A percentile compares a stretch with the other conserved stretches of the same genome.
These are phyloP conservation scores for Fagopyrum tataricum DNA, from an alignment of 148 eudicot genomes.

Conservation along the genomic window DNA sequence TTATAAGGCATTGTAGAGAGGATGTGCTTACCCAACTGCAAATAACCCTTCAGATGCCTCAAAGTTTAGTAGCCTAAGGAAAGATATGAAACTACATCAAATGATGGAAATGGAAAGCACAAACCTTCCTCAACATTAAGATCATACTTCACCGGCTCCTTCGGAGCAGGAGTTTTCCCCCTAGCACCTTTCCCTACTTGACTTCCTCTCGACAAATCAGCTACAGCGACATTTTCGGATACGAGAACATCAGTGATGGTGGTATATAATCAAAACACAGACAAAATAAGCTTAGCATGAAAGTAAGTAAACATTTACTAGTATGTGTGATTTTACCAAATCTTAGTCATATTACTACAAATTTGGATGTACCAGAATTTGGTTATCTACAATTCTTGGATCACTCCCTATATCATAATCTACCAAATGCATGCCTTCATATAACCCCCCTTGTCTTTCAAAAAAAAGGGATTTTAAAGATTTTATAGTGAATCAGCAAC, in stretches of 20 bases:
- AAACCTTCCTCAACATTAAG: constrained; percentile 56
- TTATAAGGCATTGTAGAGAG: not conserved
- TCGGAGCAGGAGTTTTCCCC: constrained; percentile 36
- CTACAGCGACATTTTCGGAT: constrained; percentile 14
- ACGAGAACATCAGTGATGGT: not conserved
- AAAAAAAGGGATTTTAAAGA: not conserved
- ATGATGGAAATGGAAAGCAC: constrained; percentile 16
- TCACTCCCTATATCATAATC: not conserved
- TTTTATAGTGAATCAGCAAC: not conserved
- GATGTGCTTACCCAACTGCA: not conserved
- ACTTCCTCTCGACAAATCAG: constrained; percentile 39
- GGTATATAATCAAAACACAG: not conserved
- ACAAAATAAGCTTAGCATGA: not conserved
- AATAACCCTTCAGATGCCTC: not conserved
- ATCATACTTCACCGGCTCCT: constrained; percentile 34
- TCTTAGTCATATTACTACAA: not conserved
- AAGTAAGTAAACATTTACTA: not conserved
- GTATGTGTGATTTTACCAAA: not conserved
- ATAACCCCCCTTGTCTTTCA: not conserved
- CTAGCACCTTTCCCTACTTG: constrained; percentile 50
- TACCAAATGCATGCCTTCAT: not conserved
- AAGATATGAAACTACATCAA: not conserved
- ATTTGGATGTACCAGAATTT: not conserved
- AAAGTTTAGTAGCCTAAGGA: not conserved
- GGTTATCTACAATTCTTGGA: not conserved